Base-by-base conservation (phyloP, 352 stramenopile species). In the Globisporangium mamillatum region DNA sequence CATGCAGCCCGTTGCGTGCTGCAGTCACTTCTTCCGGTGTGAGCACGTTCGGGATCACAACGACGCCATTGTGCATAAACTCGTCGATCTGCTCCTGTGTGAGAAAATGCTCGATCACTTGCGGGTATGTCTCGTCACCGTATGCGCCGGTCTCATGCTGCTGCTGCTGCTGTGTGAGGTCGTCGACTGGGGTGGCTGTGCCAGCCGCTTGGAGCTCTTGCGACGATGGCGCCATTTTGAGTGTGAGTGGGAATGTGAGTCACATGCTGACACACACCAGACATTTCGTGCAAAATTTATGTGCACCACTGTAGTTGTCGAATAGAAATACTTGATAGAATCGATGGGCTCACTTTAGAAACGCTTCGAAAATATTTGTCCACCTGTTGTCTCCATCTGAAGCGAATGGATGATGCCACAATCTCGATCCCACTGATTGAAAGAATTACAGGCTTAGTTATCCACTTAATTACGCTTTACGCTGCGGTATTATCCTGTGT, bases 31-130 rank as follows among this genome's bases (percentile, higher is more conserved):
- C 83, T 1, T 86, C 73, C 0, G 73, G 53, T 10, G 75, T 83
- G 16, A 97, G 66, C 7, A 96, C 78, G 61, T 93, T 80, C 1
- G 83, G 80, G 10, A 96, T 80, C 9, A 96, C 86, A 16, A 97
- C 56, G 48, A 95, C 82, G 34, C 88, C 90, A 29, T 80, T 71
- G 8, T 76, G 64, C 34, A 82, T 62, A 65, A 97, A 97, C 53
- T 81, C 52, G 6, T 80, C 72, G 38, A 94, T 75, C 73, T 95
- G 82, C 20, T 70, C 69, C n/a, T 79, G 76, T 4, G 80, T 81
- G 46, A 94, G 66, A 14, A 78, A 71, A 7, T 74, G 71, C 12
- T 32, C 29, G 14, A 62, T 60, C 29, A 81, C 71, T 18, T 66
- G 44, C 20, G 78, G 78, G 4, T 64, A 36, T 41, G 60, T 46